A percentile compares a stretch with the other conserved stretches of the same genome.
Evolutionary conservation across 139 green algal genomes (phyloP).

Genomic region (Tetraselmis striata): DNA sequence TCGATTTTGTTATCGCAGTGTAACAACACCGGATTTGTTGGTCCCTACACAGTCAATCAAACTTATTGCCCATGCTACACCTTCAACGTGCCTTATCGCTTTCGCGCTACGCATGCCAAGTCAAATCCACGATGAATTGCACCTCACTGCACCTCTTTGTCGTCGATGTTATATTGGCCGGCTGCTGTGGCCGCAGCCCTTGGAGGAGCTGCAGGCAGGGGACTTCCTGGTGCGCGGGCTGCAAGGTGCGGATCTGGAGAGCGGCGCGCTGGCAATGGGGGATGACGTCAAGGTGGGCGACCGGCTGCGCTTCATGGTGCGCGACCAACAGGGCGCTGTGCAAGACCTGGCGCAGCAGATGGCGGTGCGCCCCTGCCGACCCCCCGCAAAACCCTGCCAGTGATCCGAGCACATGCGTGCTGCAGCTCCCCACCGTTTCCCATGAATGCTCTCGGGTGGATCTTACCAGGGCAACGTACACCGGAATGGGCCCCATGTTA

Average conservation of each 20-base stretch:
- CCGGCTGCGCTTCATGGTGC: constrained; percentile 53
- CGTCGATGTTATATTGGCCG: no score
- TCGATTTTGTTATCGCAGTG: no score
- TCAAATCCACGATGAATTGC: no score
- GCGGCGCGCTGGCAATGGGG: constrained; percentile 22
- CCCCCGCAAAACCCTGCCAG: not conserved
- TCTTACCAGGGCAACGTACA: no score
- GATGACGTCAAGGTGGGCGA: constrained; percentile 35
- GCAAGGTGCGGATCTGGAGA: not conserved
- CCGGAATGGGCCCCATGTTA: no score
- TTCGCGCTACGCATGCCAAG: no score
- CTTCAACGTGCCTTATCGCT: no score
- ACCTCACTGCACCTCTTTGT: no score
- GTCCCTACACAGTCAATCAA: no score
- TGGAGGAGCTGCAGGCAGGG: constrained; percentile 6
- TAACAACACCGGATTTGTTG: no score
- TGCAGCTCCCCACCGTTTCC: not conserved
- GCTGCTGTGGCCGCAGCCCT: not conserved
- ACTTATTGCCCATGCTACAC: no score
- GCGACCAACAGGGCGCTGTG: constrained; percentile 39
- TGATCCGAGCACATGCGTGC: not conserved
- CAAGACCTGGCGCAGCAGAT: constrained; percentile 31
- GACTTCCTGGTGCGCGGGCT: constrained; percentile 38
- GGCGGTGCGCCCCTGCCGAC: not conserved
- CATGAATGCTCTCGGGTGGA: no score